Base-by-base conservation (phyloP, 257 asterid species). In the Plantago ovata region DNA sequence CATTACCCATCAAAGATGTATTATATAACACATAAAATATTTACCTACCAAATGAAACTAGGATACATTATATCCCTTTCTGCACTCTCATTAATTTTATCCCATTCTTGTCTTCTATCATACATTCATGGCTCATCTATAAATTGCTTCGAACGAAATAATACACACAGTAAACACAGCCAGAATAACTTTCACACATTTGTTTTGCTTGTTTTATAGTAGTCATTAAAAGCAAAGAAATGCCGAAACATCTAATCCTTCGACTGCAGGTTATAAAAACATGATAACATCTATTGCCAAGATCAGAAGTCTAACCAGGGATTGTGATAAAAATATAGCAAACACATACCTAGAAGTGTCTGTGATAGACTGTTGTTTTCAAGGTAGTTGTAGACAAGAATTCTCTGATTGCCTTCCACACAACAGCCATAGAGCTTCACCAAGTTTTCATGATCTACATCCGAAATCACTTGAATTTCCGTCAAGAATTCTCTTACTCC, bases 341-440 rank as follows among this genome's bases (percentile, higher is more conserved):
- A 40, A 11, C 23, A n/a, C 49, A 53, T 92, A 88, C 98, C 97
- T 6, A 92, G 95, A 77, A 92, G 97, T 12, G 87, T 81, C 60
- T 58, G 80, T 32, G 95, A 86, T 10, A 92, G 91, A 70, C 97
- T 88, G 76, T 88, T 92, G 62, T 92, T 88, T 75, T 85, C 95
- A 1, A 92, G 94, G 81, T 88, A 92, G 80, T 86, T 85, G 86
- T 92, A 92, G 69, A 92, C 87, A 59, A 92, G 84, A 66, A 92
- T 88, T 65, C 98, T 79, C 32, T 88, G 87, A 65, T 80, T 55
- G 28, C 74, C 86, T 70, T 92, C 86, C 72, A 79, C 95, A 61
- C 97, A 92, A 58, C 97, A 88, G 53, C 98, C 98, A 63, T 84
- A 85, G n/a, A 92, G 94, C 81, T 82, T 85, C 38, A 92, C 98